Evolutionary conservation across 2,329 filamentous ascomycete genomes (phyloP), one percentile per base, ranked within the genome.

Genomic region (Trichoderma sp.): DNA sequence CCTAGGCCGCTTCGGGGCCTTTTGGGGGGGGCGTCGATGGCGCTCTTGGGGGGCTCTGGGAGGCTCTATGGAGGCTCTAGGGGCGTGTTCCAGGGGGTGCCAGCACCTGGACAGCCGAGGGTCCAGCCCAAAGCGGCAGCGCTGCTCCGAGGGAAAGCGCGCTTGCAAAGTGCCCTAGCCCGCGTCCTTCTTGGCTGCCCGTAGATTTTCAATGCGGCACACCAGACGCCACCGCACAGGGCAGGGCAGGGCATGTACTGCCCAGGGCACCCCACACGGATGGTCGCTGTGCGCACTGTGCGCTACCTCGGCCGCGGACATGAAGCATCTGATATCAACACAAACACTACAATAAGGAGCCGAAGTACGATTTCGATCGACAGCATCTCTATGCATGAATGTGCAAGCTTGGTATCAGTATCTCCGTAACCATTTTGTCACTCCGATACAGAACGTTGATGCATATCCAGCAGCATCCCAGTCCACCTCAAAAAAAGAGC

Each of bases 121-220:
- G 62, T 47, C 47, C 55, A 59, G 54, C 64, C 64, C 47, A 63
- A 63, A 54, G 26, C 6, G 54, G 64, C 47, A 66, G 51, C 64
- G 58, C 64, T 57, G 64, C 64, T 63, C 64, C 64, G 64, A 66
- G 34, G 17, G 34, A 59, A 58, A 19, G 28, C 15, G 48, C 52
- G 48, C 60, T 54, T 63, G 48, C 43, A 55, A 44, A 43, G 48
- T 30, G 10, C 34, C 14, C 19, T 39, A 39, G 34, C 30, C 30
- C 30, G 30, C 30, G 30, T 34, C 30, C 7, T 9, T 34, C 30
- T 34, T 34, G 30, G 30, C 30, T 34, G 30, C 3, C 12, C 19
- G 44, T 47, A 34, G 28, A 24, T 15, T 26, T 26, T 54, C 30
- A 34, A 34, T 34, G 26, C 48, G 59, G 48, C 39, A 34, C 59